Conservation (phyloP, 164 flowering plant genomes). For the Aristolochia californica region DNA sequence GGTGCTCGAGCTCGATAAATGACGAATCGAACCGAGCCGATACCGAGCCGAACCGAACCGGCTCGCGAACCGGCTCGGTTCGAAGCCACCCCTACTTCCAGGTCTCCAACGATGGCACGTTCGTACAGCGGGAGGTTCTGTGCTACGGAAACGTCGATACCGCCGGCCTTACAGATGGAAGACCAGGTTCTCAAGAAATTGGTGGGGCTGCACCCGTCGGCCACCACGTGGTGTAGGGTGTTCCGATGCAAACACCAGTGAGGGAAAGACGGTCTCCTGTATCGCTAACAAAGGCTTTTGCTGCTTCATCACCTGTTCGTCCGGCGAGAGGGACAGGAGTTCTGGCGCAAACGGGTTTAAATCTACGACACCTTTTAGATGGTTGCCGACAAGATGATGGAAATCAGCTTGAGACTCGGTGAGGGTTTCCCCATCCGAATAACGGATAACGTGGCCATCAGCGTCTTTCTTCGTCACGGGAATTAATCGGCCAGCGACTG, state of each 20-base stretch:
- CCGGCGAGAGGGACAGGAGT: neutral
- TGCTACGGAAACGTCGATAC: neutral
- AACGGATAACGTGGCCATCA: conserved; percentile 13
- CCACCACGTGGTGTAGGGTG: conserved; percentile 5
- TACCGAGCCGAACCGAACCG: too few species aligned
- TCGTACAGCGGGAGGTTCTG: conserved; percentile 1
- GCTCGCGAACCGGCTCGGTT: too few species aligned
- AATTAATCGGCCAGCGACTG: conserved; percentile 23
- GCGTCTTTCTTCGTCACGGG: conserved; percentile 9
- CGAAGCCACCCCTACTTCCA: too few species aligned
- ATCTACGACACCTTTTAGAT: neutral
- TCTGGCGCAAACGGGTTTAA: conserved; percentile 3
- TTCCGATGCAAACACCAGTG: conserved; percentile 13
- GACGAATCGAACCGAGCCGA: too few species aligned
- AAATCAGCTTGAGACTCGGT: conserved; percentile 13
- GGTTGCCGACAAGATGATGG: neutral
- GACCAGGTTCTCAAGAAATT: conserved; percentile 17
- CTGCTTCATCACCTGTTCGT: neutral
- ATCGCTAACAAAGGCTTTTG: conserved; percentile 5
- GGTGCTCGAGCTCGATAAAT: too few species aligned
- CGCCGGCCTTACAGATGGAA: conserved; percentile 3
- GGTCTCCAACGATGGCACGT: neutral
- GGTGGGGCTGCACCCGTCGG: conserved; percentile 4
- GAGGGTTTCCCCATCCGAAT: conserved; percentile 20
- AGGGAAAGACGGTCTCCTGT: conserved; percentile 15